Base-by-base conservation (phyloP, 768 basidiomycete genomes). In the Porpolomopsis calyptriformis region DNA sequence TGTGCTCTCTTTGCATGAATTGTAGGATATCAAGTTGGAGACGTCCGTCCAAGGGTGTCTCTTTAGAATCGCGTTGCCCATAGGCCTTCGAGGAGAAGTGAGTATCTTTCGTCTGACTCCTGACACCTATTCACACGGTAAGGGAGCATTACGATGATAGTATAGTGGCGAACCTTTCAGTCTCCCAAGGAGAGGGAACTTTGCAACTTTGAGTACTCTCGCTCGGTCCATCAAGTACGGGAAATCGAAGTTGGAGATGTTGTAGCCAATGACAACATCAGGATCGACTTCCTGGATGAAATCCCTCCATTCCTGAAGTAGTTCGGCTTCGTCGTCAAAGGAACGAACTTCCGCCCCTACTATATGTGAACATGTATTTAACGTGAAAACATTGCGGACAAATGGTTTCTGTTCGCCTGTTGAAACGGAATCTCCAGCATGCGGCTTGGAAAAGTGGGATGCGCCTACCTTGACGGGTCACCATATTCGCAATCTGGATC, bases 401-500 rank as follows among this genome's bases (percentile, higher is more conserved):
- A 98, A 99, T 0, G 96, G 96, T 48, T 89, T 82, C 35, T 69
- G 70, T 55, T 97, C 93, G 53, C 94, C 93, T 94, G 53, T 20
- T 36, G 9, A 25, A 25, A 38, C 41, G 43, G 35, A 48, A n/a
- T n/a, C n/a, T n/a, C n/a, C n/a, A n/a, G n/a, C n/a, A n/a, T n/a
- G n/a, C n/a, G 14, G 5, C 25, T 39, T 41, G 12, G 18, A 9
- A 6, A 33, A 1, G 20, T 27, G 48, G 16, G 36, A 10, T 24
- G 2, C 12, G 52, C 66, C n/a, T 45, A 90, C 93, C 93, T 76
- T 99, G 96, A 4, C 86, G 75, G 27, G 93, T 97, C 9, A 98
- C 94, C 96, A 98, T 98, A 61, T 90, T 96, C 1, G 94, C 96
- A 49, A 98, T 98, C 58, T 98, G 96, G 55, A 98, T 98, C 46